Percentiles rank a stretch among this genome's conserved stretches.
Evolutionary conservation across 768 basidiomycete species (phyloP).

Genomic region (Tylopilus subfusipes): DNA sequence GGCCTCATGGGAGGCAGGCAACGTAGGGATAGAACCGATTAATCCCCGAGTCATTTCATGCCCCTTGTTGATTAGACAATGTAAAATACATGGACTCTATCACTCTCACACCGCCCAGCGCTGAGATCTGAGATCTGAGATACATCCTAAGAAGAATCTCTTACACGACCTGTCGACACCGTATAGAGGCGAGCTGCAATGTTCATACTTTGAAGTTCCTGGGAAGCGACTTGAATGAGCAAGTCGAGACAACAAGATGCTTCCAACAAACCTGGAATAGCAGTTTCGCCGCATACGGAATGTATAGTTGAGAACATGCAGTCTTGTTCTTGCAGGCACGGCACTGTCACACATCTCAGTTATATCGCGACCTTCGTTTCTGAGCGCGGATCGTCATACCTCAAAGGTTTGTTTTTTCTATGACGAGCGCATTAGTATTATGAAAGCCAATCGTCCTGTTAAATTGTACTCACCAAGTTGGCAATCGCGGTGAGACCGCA

Average conservation of each 20-base stretch:
- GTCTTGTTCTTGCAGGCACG: slow-evolving; percentile 98
- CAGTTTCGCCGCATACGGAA: slow-evolving; percentile 96
- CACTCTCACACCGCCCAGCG: background rate
- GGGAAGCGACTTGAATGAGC: slow-evolving; percentile 1
- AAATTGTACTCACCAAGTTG: slow-evolving; percentile 66
- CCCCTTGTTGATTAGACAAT: slow-evolving; percentile 23
- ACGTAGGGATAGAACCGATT: slow-evolving; percentile 36
- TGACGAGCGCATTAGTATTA: slow-evolving; percentile 5
- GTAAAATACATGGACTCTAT: slow-evolving; percentile 35
- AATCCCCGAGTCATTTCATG: slow-evolving; percentile 12
- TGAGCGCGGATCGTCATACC: slow-evolving; percentile 32
- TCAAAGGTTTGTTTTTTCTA: slow-evolving; percentile 99
- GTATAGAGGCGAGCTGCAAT: slow-evolving; percentile 86
- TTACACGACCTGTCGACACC: slow-evolving; percentile 80
- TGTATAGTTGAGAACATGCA: slow-evolving; percentile 84
- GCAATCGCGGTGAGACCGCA: slow-evolving; percentile 97
- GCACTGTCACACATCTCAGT: slow-evolving; percentile 45
- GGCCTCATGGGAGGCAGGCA: slow-evolving; percentile 34
- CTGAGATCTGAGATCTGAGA: no score
- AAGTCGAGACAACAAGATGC: background rate
- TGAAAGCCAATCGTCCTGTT: background rate
- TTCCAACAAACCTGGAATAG: slow-evolving; percentile 76
- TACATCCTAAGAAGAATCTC: slow-evolving; percentile 42
- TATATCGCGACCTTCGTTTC: background rate
- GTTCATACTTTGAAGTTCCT: slow-evolving; percentile 96